Evolutionary conservation across 805 yeast species (phyloP), one percentile per base, ranked within the genome.

Genomic region (Suhomyces vadensis): DNA sequence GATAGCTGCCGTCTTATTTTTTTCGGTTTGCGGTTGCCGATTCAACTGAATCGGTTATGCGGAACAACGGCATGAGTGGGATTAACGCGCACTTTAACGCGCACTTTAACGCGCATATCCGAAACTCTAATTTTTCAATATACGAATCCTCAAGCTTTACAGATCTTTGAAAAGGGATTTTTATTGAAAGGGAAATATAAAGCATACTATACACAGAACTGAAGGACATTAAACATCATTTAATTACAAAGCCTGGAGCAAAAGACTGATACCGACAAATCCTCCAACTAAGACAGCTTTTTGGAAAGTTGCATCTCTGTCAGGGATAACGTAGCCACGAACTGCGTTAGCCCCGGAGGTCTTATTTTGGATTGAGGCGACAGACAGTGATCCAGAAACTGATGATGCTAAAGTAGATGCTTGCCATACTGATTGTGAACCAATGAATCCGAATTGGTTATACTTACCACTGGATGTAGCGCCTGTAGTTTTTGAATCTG

Each of bases 391-490:
- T 21, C 25, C 43, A 1, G 43, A 41, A 9, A 11, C 31, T 11
- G 43, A 40, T 7, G 44, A 26, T 4, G 25, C 17, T n/a, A 35
- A 23, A 17, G 44, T 41, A 13, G 40, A 26, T 11, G 55, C 35
- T 16, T 46, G 50, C 76, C 76, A 71, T 3, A 46, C 47, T 0
- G 68, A 61, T 49, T 71, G 71, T 1, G 63, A 50, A 1, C 76
- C 76, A 4, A 71, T 65, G 50, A 70, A 71, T 1, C 76, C 76
- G 63, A 65, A 70, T 47, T 67, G 68, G 54, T 71, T 71, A 55
- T 57, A 70, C 5, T 67, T 51, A 21, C 45, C 63, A 7, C 31
- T 39, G 3, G 22, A 43, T 1, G 57, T 45, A 10, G 47, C 42
- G 19, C 27, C 48, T 9, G 51, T 35, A 29, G 33, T 29, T 11